Percentiles rank a stretch among this genome's conserved stretches.
These are phyloP conservation scores for Gyrodon lividus DNA, from an alignment of 768 basidiomycete species.

Conservation along the genomic window DNA sequence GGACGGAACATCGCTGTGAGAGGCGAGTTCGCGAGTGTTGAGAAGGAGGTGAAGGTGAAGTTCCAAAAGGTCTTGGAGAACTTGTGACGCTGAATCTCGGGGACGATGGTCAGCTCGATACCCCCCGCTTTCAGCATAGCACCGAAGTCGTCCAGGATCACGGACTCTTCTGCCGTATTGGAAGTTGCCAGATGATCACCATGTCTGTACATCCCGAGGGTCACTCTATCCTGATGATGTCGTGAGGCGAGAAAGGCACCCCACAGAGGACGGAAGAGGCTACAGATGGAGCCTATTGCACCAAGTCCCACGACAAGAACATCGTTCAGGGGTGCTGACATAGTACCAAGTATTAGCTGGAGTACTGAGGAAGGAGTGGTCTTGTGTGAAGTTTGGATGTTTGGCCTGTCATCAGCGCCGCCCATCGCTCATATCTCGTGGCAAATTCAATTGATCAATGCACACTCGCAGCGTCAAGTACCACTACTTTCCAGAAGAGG, in stretches of 20 bases:
- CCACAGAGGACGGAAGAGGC: conserved; percentile 23
- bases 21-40: conserved; percentile 49
- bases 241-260: neutral
- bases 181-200: conserved; percentile 37
- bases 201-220: conserved; percentile 55
- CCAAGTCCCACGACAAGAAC: conserved; percentile 64
- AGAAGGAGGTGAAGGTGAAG: conserved; percentile 49
- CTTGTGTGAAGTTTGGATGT: no score
- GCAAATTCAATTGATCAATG: no score
- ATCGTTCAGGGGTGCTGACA: conserved; percentile 37
- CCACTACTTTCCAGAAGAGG: no score
- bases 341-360: neutral
- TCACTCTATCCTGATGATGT: conserved; percentile 37
- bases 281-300: conserved; percentile 65
- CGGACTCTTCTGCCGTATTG: conserved; percentile 43
- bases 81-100: conserved; percentile 63
- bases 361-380: no score
- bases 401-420: no score
- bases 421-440: no score
- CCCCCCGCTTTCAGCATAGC: conserved; percentile 48
- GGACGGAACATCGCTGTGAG: conserved; percentile 52
- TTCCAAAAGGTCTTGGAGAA: conserved; percentile 69
- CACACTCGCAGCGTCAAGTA: no score
- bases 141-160: conserved; percentile 45
- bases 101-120: conserved; percentile 43